A percentile compares a stretch with the other conserved stretches of the same genome.
Evolutionary conservation across 306 rosid species (phyloP).

Genomic region (Ammopiptanthus mongolicus): DNA sequence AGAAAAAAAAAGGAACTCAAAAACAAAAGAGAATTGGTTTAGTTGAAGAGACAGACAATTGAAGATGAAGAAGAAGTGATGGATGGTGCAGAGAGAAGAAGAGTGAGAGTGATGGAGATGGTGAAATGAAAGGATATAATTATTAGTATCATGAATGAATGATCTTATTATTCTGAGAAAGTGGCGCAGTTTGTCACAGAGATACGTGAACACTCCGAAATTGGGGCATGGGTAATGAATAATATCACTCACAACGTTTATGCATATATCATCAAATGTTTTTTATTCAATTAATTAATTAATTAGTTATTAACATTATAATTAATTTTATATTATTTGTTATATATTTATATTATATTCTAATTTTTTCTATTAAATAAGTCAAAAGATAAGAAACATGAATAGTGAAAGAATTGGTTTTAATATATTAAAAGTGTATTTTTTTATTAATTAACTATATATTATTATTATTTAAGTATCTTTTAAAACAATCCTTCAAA

Average conservation of each 20-base stretch:
- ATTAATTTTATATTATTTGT: no score
- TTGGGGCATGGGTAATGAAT: constrained; percentile 11
- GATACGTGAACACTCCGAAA: constrained; percentile 32
- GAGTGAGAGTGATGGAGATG: constrained; percentile 30
- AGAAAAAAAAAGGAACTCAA: not conserved
- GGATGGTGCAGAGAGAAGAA: constrained; percentile 12
- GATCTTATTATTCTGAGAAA: constrained; percentile 24
- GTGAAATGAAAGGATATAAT: constrained; percentile 38
- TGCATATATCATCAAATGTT: not conserved
- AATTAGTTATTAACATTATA: no score
- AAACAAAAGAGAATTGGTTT: not conserved
- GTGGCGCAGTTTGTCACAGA: constrained; percentile 29
- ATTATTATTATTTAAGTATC: no score
- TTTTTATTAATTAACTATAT: no score
- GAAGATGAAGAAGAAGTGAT: not conserved
- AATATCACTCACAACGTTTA: no score
- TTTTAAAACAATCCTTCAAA: no score
- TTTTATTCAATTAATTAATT: no score
- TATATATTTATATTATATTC: no score
- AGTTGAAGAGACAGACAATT: not conserved
- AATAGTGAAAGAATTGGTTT: no score
- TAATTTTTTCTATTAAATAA: no score
- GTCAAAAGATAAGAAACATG: no score
- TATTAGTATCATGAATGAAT: constrained; percentile 11
- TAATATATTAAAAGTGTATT: no score